A percentile compares a stretch with the other conserved stretches of the same genome.
Evolutionary conservation across 2,329 filamentous ascomycete species (phyloP).

Genomic region (Leptographium galeiforme): DNA sequence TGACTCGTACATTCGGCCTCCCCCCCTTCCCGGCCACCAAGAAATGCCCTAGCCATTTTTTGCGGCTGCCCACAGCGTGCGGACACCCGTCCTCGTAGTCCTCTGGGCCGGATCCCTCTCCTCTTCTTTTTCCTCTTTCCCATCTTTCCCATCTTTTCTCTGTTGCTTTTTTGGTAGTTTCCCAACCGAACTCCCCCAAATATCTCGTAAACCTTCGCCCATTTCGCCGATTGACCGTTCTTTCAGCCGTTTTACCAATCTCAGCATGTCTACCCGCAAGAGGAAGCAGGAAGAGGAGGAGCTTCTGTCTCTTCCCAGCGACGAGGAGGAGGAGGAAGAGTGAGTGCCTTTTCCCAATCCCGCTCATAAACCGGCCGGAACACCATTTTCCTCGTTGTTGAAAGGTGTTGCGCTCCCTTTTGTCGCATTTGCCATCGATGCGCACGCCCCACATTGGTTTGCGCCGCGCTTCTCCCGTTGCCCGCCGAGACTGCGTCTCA

Average conservation of each 20-base stretch:
- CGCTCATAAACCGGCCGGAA: conserved; percentile 7
- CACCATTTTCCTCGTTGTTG: not conserved
- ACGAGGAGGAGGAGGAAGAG: conserved; percentile 35
- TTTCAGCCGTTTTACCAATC: conserved; percentile 2
- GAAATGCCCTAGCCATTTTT: conserved; percentile 2
- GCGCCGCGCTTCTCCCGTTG: too few species aligned
- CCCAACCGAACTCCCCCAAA: not conserved
- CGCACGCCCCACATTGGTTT: too few species aligned
- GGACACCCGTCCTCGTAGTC: conserved; percentile 1
- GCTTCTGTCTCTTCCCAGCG: conserved; percentile 40
- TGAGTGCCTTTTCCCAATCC: conserved; percentile 22
- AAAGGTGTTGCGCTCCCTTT: not conserved
- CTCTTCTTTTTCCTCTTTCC: conserved; percentile 2
- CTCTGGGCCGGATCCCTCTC: conserved; percentile 1
- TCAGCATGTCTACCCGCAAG: conserved; percentile 36
- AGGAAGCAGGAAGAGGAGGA: conserved; percentile 41
- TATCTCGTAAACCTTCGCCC: conserved; percentile 1
- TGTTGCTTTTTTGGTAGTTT: conserved; percentile 5
- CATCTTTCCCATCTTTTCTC: conserved; percentile 14
- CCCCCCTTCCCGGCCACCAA: not conserved
- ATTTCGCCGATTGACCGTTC: not conserved
- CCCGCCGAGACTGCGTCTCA: not conserved
- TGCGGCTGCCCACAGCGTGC: not conserved
- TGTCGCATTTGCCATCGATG: not conserved
- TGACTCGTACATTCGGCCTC: not conserved